Percentiles rank a stretch among this genome's conserved stretches.
Evolutionary conservation across 2,329 filamentous ascomycete genomes (phyloP).

Genomic region (Venturiaceae sp.): DNA sequence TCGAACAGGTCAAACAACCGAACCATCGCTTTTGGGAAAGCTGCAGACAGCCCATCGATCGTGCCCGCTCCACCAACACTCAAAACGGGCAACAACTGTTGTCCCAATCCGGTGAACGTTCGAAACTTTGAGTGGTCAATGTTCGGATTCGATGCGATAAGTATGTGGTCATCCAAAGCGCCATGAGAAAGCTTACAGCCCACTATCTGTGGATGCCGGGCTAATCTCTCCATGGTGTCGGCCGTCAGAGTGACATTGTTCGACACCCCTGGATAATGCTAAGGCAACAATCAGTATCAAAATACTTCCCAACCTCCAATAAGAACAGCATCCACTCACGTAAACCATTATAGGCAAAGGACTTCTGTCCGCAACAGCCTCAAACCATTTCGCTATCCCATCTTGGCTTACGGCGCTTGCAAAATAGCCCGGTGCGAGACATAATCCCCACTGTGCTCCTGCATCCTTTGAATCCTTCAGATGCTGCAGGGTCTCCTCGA

Average conservation of each 20-base stretch:
- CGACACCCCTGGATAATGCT: constrained; percentile 58
- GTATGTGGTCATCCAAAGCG: constrained; percentile 53
- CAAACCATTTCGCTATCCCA: constrained; percentile 52
- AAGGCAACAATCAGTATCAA: constrained; percentile 28
- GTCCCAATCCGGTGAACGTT: constrained; percentile 55
- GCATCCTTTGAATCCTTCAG: constrained; percentile 46
- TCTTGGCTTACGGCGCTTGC: constrained; percentile 49
- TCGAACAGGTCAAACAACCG: constrained; percentile 44
- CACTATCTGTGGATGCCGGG: constrained; percentile 56
- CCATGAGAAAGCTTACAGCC: constrained; percentile 62
- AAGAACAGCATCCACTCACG: constrained; percentile 15
- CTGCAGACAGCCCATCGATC: constrained; percentile 56
- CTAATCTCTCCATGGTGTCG: constrained; percentile 47
- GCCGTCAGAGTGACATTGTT: constrained; percentile 53
- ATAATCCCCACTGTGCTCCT: constrained; percentile 52
- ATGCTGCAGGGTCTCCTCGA: constrained; percentile 52
- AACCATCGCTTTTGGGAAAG: constrained; percentile 54
- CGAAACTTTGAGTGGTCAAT: constrained; percentile 51
- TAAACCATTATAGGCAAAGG: constrained; percentile 52
- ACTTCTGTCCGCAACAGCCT: constrained; percentile 48
- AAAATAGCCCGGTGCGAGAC: constrained; percentile 57
- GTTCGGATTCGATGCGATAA: constrained; percentile 48
- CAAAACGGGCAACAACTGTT: constrained; percentile 54
- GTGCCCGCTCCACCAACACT: constrained; percentile 54
- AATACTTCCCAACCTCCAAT: constrained; percentile 9